Percentiles rank a stretch among this genome's conserved stretches.
phyloP scores from a whole-genome alignment of 805 yeast species.

The Peterozyma toletana region DNA sequence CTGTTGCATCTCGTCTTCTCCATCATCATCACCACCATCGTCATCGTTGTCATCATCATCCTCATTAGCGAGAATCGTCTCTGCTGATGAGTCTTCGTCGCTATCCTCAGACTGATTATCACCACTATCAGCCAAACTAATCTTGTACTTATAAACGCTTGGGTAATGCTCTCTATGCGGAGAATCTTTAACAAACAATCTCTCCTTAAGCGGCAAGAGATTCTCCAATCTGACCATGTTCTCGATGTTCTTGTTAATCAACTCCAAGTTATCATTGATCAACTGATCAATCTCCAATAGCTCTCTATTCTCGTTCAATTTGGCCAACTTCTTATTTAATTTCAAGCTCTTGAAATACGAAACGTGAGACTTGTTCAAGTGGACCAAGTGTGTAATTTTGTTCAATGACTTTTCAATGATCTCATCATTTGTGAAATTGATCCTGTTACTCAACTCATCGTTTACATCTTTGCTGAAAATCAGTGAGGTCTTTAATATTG shows the following conservation, averaged over 20 bases:
- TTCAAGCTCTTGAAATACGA: slow-evolving; percentile 1
- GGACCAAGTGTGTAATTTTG: background rate
- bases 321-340: background rate
- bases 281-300: slow-evolving; percentile 5
- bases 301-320: slow-evolving; percentile 3
- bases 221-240: slow-evolving; percentile 26
- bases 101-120: slow-evolving; percentile 5
- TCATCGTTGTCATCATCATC: slow-evolving; percentile 3
- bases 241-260: slow-evolving; percentile 16
- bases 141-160: slow-evolving; percentile 23
- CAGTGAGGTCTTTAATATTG: slow-evolving; percentile 13
- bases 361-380: background rate
- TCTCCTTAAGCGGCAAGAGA: slow-evolving; percentile 25
- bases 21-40: background rate
- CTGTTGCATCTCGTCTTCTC: background rate
- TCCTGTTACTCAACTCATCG: slow-evolving; percentile 16
- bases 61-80: slow-evolving; percentile 14
- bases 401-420: background rate
- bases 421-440: slow-evolving; percentile 16
- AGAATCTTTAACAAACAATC: slow-evolving; percentile 25
- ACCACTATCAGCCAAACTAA: slow-evolving; percentile 10
- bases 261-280: slow-evolving; percentile 7
- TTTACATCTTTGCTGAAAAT: slow-evolving; percentile 21
- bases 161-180: slow-evolving; percentile 38
- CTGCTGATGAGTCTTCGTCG: slow-evolving; percentile 7